Percentiles rank a stretch among this genome's conserved stretches.
These are phyloP conservation scores for Apiotrichum laibachii DNA, from an alignment of 1,284 basidiomycete species.

Conservation along the genomic window DNA sequence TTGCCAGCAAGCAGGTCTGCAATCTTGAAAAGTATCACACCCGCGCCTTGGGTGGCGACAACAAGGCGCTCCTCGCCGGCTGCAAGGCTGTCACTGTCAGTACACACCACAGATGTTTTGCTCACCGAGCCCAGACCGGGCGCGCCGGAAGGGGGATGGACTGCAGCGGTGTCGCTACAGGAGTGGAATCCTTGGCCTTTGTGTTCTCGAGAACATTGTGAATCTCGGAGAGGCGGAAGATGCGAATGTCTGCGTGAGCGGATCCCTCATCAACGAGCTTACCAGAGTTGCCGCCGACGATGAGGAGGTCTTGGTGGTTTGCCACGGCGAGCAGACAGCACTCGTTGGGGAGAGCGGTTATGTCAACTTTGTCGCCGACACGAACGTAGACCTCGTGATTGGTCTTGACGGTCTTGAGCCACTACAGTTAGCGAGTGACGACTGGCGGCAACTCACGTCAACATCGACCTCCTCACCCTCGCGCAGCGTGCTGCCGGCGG, in stretches of 20 bases:
- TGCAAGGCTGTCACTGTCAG: slow-evolving; percentile 33
- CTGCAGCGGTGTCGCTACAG: slow-evolving; percentile 26
- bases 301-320: slow-evolving; percentile 44
- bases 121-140: slow-evolving; percentile 47
- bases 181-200: slow-evolving; percentile 31
- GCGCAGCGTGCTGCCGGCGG: slow-evolving; percentile 24
- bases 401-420: slow-evolving; percentile 49
- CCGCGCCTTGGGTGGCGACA: slow-evolving; percentile 33
- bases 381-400: slow-evolving; percentile 50
- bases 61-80: slow-evolving; percentile 42
- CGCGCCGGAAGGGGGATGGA: slow-evolving; percentile 36
- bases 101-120: neutral
- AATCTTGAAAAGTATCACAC: slow-evolving; percentile 35
- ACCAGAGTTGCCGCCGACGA: slow-evolving; percentile 46
- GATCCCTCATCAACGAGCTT: neutral
- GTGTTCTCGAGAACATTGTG: slow-evolving; percentile 31
- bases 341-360: slow-evolving; percentile 43
- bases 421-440: slow-evolving; percentile 29
- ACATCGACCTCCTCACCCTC: slow-evolving; percentile 47
- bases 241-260: slow-evolving; percentile 33
- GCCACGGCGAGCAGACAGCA: slow-evolving; percentile 51
- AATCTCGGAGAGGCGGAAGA: slow-evolving; percentile 39
- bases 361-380: slow-evolving; percentile 39
- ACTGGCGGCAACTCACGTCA: slow-evolving; percentile 29
- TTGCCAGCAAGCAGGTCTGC: slow-evolving; percentile 38